Evolutionary conservation across 768 basidiomycete genomes (phyloP).

Genomic region (Exidia glandulosa): DNA sequence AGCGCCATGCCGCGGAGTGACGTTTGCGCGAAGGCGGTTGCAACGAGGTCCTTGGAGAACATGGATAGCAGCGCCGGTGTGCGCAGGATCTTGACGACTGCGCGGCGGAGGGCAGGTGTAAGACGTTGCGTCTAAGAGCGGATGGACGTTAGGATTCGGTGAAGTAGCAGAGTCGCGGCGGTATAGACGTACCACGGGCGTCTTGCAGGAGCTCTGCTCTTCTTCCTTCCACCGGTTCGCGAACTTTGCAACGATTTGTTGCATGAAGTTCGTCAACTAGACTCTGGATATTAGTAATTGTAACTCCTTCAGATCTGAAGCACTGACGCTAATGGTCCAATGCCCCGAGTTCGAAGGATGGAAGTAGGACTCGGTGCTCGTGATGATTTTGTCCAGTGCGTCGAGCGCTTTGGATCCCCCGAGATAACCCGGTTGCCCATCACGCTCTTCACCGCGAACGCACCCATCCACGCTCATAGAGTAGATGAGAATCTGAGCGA

Average conservation of each 20-base stretch:
- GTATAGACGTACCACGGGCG: constrained; percentile 51
- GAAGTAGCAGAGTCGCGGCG: not conserved
- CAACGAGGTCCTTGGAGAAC: constrained; percentile 75
- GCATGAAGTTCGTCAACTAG: constrained; percentile 59
- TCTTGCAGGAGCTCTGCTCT: constrained; percentile 62
- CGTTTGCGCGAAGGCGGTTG: constrained; percentile 72
- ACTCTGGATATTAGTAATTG: constrained; percentile 3
- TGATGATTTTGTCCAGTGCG: constrained; percentile 76
- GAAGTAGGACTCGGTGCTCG: constrained; percentile 89
- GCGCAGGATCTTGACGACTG: constrained; percentile 69
- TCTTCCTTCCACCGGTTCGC: constrained; percentile 72
- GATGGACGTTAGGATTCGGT: not conserved
- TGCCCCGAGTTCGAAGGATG: constrained; percentile 87
- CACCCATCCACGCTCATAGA: constrained; percentile 80
- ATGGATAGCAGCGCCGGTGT: constrained; percentile 86
- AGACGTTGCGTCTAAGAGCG: constrained; percentile 69
- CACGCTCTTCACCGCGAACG: constrained; percentile 31
- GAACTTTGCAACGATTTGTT: constrained; percentile 66
- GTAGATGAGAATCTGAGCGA: constrained; percentile 81
- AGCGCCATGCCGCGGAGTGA: constrained; percentile 68
- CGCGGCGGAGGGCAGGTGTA: constrained; percentile 67
- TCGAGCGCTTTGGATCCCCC: constrained; percentile 85
- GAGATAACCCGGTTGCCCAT: constrained; percentile 41
- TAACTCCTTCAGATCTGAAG: not conserved
- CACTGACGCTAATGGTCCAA: constrained; percentile 57